Percentiles rank a stretch among this genome's conserved stretches.
These are phyloP conservation scores for Tephrocybe sp. DNA, from an alignment of 768 basidiomycete species.

Conservation along the genomic window DNA sequence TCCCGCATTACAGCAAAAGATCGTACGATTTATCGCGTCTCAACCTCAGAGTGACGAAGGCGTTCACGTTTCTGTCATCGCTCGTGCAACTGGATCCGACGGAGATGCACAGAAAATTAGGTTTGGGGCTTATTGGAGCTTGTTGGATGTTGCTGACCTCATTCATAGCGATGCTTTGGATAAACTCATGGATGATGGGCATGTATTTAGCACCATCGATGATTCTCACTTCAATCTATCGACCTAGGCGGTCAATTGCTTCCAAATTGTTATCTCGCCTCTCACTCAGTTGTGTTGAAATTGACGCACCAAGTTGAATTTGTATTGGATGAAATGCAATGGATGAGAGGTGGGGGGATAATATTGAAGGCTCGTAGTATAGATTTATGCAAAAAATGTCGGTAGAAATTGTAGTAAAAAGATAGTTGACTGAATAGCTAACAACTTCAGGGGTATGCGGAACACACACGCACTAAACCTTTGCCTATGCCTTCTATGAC, in stretches of 20 bases:
- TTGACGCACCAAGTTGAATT: too few species aligned
- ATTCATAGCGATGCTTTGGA: slow-evolving; percentile 65
- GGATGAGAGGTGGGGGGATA: not conserved
- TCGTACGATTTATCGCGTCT: slow-evolving; percentile 63
- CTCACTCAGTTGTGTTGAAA: too few species aligned
- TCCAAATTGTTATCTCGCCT: too few species aligned
- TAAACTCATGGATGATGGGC: slow-evolving; percentile 73
- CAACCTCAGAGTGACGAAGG: slow-evolving; percentile 55
- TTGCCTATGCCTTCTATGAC: slow-evolving; percentile 70
- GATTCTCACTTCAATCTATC: slow-evolving; percentile 75
- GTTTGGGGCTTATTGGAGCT: slow-evolving; percentile 31
- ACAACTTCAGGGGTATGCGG: slow-evolving; percentile 14
- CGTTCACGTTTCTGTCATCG: slow-evolving; percentile 70
- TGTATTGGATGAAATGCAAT: not conserved
- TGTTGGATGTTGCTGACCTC: slow-evolving; percentile 2
- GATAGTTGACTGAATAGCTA: too few species aligned
- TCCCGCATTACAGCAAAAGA: slow-evolving; percentile 56
- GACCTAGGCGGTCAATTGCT: slow-evolving; percentile 18
- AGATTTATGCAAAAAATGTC: too few species aligned
- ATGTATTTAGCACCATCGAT: slow-evolving; percentile 76
- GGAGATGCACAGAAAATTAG: slow-evolving; percentile 60
- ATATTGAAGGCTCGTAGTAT: too few species aligned
- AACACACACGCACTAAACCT: slow-evolving; percentile 40
- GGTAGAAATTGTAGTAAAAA: too few species aligned
- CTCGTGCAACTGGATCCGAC: slow-evolving; percentile 51